phyloP scores from a whole-genome alignment of 208 protist species.

The Acanthamoeba rhysodes region DNA sequence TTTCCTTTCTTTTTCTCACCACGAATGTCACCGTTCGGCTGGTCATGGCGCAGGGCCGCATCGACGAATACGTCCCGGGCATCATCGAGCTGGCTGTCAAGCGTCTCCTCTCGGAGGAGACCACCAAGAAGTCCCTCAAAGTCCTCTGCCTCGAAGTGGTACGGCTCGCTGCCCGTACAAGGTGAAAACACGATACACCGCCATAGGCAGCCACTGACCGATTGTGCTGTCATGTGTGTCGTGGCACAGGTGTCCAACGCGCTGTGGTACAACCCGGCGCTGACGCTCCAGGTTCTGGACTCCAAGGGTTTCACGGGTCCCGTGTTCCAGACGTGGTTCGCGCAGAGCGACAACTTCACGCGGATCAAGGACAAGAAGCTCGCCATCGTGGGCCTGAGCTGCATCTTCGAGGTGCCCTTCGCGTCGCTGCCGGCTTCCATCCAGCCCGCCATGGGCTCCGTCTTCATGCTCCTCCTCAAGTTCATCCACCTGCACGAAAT shows the following conservation, averaged over 20 bases:
- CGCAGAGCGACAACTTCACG: neutral
- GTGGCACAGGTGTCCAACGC: slow-evolving; percentile 24
- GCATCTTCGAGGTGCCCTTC: slow-evolving; percentile 7
- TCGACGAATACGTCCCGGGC: slow-evolving; percentile 7
- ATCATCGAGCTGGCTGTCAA: slow-evolving; percentile 6
- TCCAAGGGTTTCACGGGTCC: neutral
- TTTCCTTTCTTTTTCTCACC: neutral
- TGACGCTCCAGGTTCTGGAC: slow-evolving; percentile 32
- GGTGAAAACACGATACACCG: neutral
- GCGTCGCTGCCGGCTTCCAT: slow-evolving; percentile 6
- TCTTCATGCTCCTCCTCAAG: slow-evolving; percentile 48
- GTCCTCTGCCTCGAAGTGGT: slow-evolving; percentile 48
- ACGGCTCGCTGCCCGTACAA: neutral
- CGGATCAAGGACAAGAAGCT: slow-evolving; percentile 66
- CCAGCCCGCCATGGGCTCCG: neutral
- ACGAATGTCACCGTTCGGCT: neutral
- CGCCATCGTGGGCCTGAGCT: slow-evolving; percentile 32
- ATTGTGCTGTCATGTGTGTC: neutral
- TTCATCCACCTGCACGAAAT: slow-evolving; percentile 42
- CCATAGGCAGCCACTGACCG: neutral
- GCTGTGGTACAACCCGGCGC: slow-evolving; percentile 60
- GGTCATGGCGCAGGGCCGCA: neutral
- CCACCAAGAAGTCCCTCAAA: slow-evolving; percentile 34
- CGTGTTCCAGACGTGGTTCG: slow-evolving; percentile 40
- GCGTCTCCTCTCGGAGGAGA: slow-evolving; percentile 35